A percentile compares a stretch with the other conserved stretches of the same genome.
phyloP scores from a whole-genome alignment of 305 asterid species.

The Nicotiana rustica region DNA sequence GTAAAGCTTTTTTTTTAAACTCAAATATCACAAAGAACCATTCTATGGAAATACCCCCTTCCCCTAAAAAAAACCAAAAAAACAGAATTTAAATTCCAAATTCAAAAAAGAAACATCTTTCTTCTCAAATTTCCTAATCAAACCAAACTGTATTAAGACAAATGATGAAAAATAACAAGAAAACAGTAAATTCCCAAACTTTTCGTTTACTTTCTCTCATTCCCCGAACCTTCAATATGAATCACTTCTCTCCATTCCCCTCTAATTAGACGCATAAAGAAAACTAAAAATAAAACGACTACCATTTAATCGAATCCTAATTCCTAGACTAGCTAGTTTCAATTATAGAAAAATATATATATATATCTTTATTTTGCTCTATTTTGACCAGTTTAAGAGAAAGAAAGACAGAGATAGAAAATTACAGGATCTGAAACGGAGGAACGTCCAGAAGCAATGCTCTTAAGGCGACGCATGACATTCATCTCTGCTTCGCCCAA shows the following conservation, averaged over 20 bases:
- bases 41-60: not conserved
- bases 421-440: constrained; percentile 98
- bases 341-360: no score
- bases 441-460: constrained; percentile 98
- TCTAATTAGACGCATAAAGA: not conserved
- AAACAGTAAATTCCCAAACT: not conserved
- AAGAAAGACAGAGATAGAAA: not conserved
- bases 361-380: no score
- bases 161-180: not conserved
- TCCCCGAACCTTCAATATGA: not conserved
- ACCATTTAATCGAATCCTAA: not conserved
- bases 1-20: not conserved
- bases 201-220: not conserved
- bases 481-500: constrained; percentile 59
- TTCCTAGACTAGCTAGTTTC: not conserved
- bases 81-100: not conserved
- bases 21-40: not conserved
- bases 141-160: not conserved
- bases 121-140: not conserved
- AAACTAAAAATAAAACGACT: not conserved
- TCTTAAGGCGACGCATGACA: constrained; percentile 99
- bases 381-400: not conserved
- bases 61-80: not conserved
- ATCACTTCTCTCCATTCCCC: not conserved
- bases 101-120: not conserved